These are phyloP conservation scores for Plantago coronopus DNA, from an alignment of 305 asterid species.

Conservation along the genomic window DNA sequence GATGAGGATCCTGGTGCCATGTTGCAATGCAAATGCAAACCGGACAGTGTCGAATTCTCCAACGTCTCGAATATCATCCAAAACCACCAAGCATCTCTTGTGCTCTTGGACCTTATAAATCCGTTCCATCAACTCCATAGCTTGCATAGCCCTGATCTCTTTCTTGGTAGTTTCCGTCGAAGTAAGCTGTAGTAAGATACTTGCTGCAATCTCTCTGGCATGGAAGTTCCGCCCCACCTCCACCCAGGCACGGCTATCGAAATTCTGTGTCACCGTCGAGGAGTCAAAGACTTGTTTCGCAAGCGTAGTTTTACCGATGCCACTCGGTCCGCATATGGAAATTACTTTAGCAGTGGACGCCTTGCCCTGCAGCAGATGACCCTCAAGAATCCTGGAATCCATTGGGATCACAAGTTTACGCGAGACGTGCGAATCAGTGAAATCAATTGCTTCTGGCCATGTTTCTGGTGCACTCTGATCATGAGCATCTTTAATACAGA, in stretches of 20 bases:
- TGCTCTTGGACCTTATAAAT: background rate
- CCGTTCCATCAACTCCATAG: slow-evolving; percentile 5
- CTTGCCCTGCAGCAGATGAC: background rate
- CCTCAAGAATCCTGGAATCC: background rate
- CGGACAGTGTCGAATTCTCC: slow-evolving; percentile 8
- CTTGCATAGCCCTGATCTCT: background rate
- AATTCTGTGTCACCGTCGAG: background rate
- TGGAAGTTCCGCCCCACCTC: background rate
- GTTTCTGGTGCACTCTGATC: too few species aligned
- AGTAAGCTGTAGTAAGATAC: background rate
- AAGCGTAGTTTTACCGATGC: slow-evolving; percentile 12
- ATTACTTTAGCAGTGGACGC: background rate
- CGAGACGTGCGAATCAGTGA: background rate
- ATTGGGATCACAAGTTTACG: background rate
- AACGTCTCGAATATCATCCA: slow-evolving; percentile 15
- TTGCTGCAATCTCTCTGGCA: background rate
- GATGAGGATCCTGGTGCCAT: background rate
- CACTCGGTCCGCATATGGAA: slow-evolving; percentile 13
- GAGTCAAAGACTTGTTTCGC: slow-evolving; percentile 3
- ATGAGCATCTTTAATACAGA: background rate
- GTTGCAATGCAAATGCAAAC: background rate
- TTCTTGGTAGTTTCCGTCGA: background rate
- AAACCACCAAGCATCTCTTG: slow-evolving; percentile 16
- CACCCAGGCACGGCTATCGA: slow-evolving; percentile 15
- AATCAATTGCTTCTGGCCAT: background rate